Evolutionary conservation across 2,329 filamentous ascomycete genomes (phyloP), one percentile per base, ranked within the genome.

Genomic region (Coccinonectria pachysandricola): DNA sequence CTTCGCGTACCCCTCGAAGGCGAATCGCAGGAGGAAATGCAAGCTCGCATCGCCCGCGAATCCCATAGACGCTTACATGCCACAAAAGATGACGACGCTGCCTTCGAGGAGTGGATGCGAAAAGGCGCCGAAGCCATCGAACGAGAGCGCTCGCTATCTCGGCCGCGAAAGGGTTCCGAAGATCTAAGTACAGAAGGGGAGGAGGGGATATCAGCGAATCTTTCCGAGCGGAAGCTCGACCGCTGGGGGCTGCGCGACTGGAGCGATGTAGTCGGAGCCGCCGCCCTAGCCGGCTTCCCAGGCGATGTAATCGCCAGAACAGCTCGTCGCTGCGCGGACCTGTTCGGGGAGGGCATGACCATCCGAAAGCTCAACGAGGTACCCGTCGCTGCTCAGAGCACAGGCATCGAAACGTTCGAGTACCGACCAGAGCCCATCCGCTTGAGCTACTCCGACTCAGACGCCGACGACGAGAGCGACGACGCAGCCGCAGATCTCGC

Each of bases 211-310:
- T 22, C 30, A 10, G 37, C 41, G 15, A 36, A 31, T 16, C 45
- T 40, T 12, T 23, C 24, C 8, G 43, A 47, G 9, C 38, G 34
- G n/a, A 53, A 41, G 28, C 42, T 53, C 4, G 37, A 42, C 3
- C 43, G 49, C 22, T 64, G 51, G 48, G 62, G 52, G 9, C 57
- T 74, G 8, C 69, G 81, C 12, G 81, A 92, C 56, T 96, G 88
- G 88, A 80, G 75, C 39, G 83, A 93, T 39, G 70, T 95, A 2
- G 57, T 95, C 15, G 82, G 82, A 1, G 65, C 85, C 1, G 88
- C 88, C 3, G 69, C 82, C 0, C 57, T 92, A 25, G 71, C 71
- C 2, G 84, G 81, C 0, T 87, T 86, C 54, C 60, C 79, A 2
- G 53, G 63, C 0, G 52, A 59, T 1, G 79, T 75, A 1, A 55